phyloP scores from a whole-genome alignment of 2,329 filamentous ascomycete genomes.

The Pleomassaria siparia region DNA sequence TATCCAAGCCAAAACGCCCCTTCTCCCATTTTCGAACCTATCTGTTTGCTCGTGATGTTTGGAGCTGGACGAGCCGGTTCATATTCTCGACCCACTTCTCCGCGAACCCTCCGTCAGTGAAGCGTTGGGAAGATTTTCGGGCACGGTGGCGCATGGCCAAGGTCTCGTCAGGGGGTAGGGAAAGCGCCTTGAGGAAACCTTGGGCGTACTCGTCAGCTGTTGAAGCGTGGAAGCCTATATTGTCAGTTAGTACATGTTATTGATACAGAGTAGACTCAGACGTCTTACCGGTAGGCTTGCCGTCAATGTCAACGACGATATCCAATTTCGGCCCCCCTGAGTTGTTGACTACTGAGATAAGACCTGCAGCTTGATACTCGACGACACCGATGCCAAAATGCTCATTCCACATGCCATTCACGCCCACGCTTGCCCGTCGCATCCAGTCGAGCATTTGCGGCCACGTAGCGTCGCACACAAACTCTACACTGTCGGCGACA shows the following conservation, averaged over 20 bases:
- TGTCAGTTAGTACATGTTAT: background rate
- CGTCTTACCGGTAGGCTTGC: conserved; percentile 73
- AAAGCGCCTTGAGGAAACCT: conserved; percentile 76
- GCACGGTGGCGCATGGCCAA: conserved; percentile 75
- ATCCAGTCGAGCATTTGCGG: conserved; percentile 81
- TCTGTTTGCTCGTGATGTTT: conserved; percentile 18
- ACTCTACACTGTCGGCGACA: conserved; percentile 81
- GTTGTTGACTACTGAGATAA: conserved; percentile 91
- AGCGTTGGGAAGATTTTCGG: conserved; percentile 75
- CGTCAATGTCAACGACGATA: conserved; percentile 82
- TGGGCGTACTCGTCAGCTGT: conserved; percentile 77
- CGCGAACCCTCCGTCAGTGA: conserved; percentile 85
- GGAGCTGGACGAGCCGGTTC: conserved; percentile 65
- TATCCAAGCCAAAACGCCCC: background rate
- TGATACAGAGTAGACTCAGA: too few species aligned
- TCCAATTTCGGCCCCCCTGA: conserved; percentile 91
- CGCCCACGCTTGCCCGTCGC: conserved; percentile 74
- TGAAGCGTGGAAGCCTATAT: conserved; percentile 77
- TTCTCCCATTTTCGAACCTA: too few species aligned
- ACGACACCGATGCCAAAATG: conserved; percentile 98
- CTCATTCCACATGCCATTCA: conserved; percentile 99
- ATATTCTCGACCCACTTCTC: conserved; percentile 76
- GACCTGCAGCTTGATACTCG: conserved; percentile 92
- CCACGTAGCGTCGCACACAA: conserved; percentile 89
- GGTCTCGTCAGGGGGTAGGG: conserved; percentile 64